Base-by-base conservation (phyloP, 495 filamentous ascomycete species). In the Platismatia glauca region DNA sequence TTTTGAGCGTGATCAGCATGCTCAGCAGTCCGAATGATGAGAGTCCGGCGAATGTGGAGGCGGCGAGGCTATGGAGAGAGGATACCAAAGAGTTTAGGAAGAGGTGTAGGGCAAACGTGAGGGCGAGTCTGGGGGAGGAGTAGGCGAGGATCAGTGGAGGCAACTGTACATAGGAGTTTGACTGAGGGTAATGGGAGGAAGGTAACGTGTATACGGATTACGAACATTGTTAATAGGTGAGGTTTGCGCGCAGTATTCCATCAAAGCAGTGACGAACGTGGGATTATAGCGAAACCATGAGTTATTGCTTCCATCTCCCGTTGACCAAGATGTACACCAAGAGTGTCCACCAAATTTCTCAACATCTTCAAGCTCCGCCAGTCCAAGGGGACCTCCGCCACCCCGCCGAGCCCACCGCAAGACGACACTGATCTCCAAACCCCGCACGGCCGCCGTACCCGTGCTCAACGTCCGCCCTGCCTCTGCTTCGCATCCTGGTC, bases 21-120 rank as follows among this genome's bases (percentile, higher is more conserved):
- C 87, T 98, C 52, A 86, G 87, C 57, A 88, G 87, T 66, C 94
- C 95, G 35, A 98, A 97, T 71, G 89, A 94, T 66, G 94, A 97
- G 81, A 92, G 88, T 68, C 90, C 95, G 1, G 94, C 94, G 3
- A 97, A 98, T 70, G 83, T 97, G 12, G 94, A 98, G 71, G 94
- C 94, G 1, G 93, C 91, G 15, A 78, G 86, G 53, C 68, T 97
- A 72, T 89, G 95, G 85, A 80, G 94, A 33, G 90, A 92, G 68
- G 88, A 97, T 69, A 77, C 83, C 58, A 84, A 84, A 68, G 90
- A 92, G 60, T 95, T 93, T 67, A 82, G 86, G 76, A 89, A 84
- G 75, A 72, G 84, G 43, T 89, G 89, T 65, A 77, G 89, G 66
- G 83, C 83, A 75, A 88, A 87, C 69, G 92, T 97, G 7, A 79